Conservation (phyloP, 2,329 filamentous ascomycete species). For the Monosporascus sp. region DNA sequence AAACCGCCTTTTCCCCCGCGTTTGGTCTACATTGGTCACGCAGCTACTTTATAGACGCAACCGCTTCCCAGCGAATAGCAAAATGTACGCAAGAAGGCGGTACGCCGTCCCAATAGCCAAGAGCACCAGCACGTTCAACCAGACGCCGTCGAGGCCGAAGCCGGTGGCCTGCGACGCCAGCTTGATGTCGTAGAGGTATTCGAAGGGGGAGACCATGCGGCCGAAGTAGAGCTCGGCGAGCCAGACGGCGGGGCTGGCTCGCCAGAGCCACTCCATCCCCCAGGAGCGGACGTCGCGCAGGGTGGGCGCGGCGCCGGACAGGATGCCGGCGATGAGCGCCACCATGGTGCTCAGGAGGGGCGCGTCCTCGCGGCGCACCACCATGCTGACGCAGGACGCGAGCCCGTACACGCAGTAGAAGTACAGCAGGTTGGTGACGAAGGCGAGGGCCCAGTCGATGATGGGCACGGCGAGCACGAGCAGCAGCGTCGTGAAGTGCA, state of each 20-base stretch:
- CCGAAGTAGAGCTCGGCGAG: conserved; percentile 53
- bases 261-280: conserved; percentile 53
- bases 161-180: conserved; percentile 38
- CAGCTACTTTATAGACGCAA: conserved; percentile 20
- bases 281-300: conserved; percentile 43
- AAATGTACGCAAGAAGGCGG: conserved; percentile 39
- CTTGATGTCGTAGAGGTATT: conserved; percentile 47
- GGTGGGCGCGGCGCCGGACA: conserved; percentile 49
- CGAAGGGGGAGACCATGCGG: conserved; percentile 43
- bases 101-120: conserved; percentile 40
- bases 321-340: conserved; percentile 47
- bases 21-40: too few species aligned
- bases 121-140: conserved; percentile 40
- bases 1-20: neutral
- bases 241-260: conserved; percentile 49
- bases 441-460: conserved; percentile 45
- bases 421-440: conserved; percentile 47
- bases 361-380: conserved; percentile 51
- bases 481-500: conserved; percentile 51
- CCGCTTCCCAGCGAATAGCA: conserved; percentile 29
- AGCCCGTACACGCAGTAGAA: conserved; percentile 57
- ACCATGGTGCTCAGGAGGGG: conserved; percentile 52
- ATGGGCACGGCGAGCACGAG: conserved; percentile 44
- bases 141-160: conserved; percentile 39
- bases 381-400: conserved; percentile 47